Evolutionary conservation across 2,329 filamentous ascomycete species (phyloP).

Genomic region (Endocalyx cinctus): DNA sequence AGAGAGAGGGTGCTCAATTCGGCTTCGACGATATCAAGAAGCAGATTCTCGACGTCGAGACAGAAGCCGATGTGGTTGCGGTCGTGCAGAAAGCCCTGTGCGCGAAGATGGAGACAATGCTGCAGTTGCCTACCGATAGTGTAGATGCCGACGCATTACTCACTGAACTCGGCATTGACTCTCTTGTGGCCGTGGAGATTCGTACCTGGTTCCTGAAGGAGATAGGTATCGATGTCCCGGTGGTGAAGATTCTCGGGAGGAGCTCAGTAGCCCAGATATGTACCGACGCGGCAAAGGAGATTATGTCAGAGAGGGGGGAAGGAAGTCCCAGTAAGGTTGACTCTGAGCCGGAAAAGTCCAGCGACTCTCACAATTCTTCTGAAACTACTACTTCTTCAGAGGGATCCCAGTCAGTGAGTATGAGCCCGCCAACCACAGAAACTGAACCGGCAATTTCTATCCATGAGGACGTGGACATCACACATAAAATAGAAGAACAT

Average conservation of each 20-base stretch:
- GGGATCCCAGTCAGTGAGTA: too few relatives aligned
- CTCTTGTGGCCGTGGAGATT: conserved; percentile 11
- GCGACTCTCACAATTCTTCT: too few relatives aligned
- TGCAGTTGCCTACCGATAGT: background rate
- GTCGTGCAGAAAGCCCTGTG: background rate
- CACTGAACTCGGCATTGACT: conserved; percentile 6
- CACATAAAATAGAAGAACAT: too few relatives aligned
- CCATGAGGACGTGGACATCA: too few relatives aligned
- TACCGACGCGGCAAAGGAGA: background rate
- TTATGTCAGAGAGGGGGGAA: too few relatives aligned
- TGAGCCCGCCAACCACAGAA: too few relatives aligned
- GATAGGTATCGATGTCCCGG: conserved; percentile 7
- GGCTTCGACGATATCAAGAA: too few relatives aligned
- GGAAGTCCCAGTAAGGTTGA: background rate
- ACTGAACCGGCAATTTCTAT: too few relatives aligned
- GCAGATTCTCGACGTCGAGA: too few relatives aligned
- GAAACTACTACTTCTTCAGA: too few relatives aligned
- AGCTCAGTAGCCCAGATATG: background rate
- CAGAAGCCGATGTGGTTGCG: background rate
- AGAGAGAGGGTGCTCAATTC: conserved; percentile 1
- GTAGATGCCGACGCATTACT: background rate
- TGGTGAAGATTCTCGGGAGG: conserved; percentile 6
- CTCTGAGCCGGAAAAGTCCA: too few relatives aligned
- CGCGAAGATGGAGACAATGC: background rate
- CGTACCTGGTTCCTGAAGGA: conserved; percentile 8